Evolutionary conservation across 2,329 filamentous ascomycete genomes (phyloP).

Genomic region (Paramyrothecium roridum): DNA sequence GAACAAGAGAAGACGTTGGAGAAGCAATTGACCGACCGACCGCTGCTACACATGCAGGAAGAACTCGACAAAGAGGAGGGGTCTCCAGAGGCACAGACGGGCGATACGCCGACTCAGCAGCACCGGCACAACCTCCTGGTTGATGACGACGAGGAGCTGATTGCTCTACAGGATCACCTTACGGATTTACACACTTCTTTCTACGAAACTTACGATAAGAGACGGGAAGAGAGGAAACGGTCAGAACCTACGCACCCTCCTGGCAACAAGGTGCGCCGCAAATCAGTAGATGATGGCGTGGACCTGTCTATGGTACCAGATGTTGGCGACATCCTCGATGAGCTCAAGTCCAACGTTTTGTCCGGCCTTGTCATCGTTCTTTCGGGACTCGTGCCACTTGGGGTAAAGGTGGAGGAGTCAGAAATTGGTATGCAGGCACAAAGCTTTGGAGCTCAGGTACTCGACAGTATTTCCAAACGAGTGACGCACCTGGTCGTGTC

Average conservation of each 20-base stretch:
- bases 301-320: conserved; percentile 67
- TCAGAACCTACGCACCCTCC: conserved; percentile 30
- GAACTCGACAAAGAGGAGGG: conserved; percentile 77
- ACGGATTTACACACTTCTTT: conserved; percentile 74
- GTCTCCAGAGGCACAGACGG: conserved; percentile 19
- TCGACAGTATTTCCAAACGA: conserved; percentile 54
- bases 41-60: conserved; percentile 88
- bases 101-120: conserved; percentile 26
- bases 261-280: conserved; percentile 24
- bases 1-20: conserved; percentile 86
- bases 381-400: conserved; percentile 84
- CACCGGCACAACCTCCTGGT: conserved; percentile 73
- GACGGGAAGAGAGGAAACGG: conserved; percentile 32
- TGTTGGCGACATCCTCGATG: conserved; percentile 78
- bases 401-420: conserved; percentile 72
- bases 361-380: conserved; percentile 77
- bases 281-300: conserved; percentile 35
- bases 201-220: conserved; percentile 75
- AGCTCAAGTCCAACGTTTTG: conserved; percentile 75
- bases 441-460: conserved; percentile 73
- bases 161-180: conserved; percentile 72
- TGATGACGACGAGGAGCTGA: conserved; percentile 83
- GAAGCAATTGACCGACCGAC: conserved; percentile 84
- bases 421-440: conserved; percentile 86
- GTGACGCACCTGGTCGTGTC: conserved; percentile 75